Evolutionary conservation across 2,329 filamentous ascomycete species (phyloP), one percentile per base, ranked within the genome.

Genomic region (Stemphylium vesicarium): DNA sequence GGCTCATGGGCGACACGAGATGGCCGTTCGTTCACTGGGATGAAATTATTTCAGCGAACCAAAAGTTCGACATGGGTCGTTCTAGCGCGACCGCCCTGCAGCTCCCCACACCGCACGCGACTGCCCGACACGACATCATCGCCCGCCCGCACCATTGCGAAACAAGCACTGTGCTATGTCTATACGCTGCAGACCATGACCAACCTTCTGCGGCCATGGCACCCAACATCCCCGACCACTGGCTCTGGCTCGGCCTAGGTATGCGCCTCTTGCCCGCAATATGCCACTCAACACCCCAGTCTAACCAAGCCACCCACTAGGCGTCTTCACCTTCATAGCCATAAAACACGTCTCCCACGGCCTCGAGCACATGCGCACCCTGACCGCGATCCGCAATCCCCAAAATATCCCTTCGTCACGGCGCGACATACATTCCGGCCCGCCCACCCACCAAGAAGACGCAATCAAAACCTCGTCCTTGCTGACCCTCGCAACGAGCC

Each of bases 381-480:
- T 87, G 48, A 88, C 88, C 60, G 83, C 87, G 73, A 84, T 95
- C 67, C 85, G 85, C 56, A 83, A 85, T 32, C 84, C 86, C 2
- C 22, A 52, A 10, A 51, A 55, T 88, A 88, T 70, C 85, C 88
- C 45, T 85, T 50, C 51, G 2, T 37, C 51, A 33, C 46, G 49
- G 13, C 50, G 16, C 13, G 22, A 43, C 36, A 56, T 46, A 41
- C 53, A 48, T 36, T 29, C 86, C 46, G 88, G 85, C 60, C 81
- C 93, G 4, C 78, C 63, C 2, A 57, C 90, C 83, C 46, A 89
- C 89, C 71, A 88, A 88, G 56, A 94, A 88, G 50, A 67, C 73
- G 72, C 75, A 4, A 79, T 82, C 43, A 72, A 75, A 35, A 69
- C 79, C 31, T 51, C 66, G 7, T 78, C 78, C 2, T 72, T 81